phyloP scores from a whole-genome alignment of 306 rosid genomes.

The Dalbergia cultrata region DNA sequence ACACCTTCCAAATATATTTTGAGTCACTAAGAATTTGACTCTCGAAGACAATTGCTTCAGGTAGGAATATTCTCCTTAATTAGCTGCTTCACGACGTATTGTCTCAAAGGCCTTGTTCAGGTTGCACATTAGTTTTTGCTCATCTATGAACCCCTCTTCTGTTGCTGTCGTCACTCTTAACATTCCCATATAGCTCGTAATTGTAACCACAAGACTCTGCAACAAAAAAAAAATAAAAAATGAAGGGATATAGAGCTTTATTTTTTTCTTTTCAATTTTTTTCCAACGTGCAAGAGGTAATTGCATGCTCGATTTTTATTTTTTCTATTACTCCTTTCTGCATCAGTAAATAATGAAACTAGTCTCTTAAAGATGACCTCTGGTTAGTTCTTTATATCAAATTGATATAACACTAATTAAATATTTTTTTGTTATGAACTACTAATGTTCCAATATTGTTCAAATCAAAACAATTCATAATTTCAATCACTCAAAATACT shows the following conservation, averaged over 20 bases:
- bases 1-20: no score
- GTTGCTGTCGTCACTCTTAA: constrained; percentile 28
- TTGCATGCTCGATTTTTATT: no score
- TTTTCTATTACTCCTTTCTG: no score
- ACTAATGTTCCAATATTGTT: no score
- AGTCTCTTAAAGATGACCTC: no score
- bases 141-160: constrained; percentile 31
- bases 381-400: no score
- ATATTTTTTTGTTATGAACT: no score
- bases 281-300: neutral
- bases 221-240: neutral
- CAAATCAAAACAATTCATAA: no score
- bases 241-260: neutral
- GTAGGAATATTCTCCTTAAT: neutral
- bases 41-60: neutral
- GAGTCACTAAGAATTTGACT: neutral
- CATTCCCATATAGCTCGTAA: constrained; percentile 44
- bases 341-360: no score
- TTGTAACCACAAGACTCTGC: constrained; percentile 33
- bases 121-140: constrained; percentile 13
- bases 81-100: constrained; percentile 12
- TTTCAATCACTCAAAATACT: no score
- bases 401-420: no score
- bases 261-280: neutral
- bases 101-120: constrained; percentile 28